Conservation (phyloP, 1,284 basidiomycete genomes). For the Ceratobasidium sp. region DNA sequence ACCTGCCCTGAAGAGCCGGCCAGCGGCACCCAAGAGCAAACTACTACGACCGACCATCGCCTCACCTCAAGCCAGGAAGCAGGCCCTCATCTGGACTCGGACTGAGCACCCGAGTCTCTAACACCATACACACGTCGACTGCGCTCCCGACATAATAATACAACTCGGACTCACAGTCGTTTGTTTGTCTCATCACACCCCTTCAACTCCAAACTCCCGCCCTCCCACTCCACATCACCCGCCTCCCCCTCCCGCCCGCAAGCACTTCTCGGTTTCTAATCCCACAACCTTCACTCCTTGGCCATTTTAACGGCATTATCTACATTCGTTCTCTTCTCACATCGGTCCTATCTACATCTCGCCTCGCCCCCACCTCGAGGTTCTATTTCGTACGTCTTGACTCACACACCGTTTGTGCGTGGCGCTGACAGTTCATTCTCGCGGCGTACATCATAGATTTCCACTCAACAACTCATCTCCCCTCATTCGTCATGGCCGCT, state of each 20-base stretch:
- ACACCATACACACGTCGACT: conserved; percentile 35
- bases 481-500: conserved; percentile 13
- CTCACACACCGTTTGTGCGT: conserved; percentile 16
- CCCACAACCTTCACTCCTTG: conserved; percentile 23
- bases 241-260: background rate
- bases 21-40: conserved; percentile 17
- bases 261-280: background rate
- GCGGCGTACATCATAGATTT: conserved; percentile 14
- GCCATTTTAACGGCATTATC: conserved; percentile 31
- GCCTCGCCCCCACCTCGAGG: conserved; percentile 35
- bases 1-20: conserved; percentile 36
- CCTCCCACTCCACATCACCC: background rate
- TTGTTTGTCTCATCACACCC: background rate
- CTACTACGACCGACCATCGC: conserved; percentile 35
- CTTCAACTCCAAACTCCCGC: conserved; percentile 1
- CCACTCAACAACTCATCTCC: conserved; percentile 12
- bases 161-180: background rate
- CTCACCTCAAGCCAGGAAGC: conserved; percentile 37
- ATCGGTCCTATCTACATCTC: conserved; percentile 22
- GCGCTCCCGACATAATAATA: conserved; percentile 33
- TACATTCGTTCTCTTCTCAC: conserved; percentile 24
- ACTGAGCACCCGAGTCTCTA: conserved; percentile 41
- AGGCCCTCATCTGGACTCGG: conserved; percentile 34
- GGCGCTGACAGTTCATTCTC: conserved; percentile 16
- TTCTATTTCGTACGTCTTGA: conserved; percentile 31